Conservation (phyloP, 116 monocot genomes). For the Zostera marina region DNA sequence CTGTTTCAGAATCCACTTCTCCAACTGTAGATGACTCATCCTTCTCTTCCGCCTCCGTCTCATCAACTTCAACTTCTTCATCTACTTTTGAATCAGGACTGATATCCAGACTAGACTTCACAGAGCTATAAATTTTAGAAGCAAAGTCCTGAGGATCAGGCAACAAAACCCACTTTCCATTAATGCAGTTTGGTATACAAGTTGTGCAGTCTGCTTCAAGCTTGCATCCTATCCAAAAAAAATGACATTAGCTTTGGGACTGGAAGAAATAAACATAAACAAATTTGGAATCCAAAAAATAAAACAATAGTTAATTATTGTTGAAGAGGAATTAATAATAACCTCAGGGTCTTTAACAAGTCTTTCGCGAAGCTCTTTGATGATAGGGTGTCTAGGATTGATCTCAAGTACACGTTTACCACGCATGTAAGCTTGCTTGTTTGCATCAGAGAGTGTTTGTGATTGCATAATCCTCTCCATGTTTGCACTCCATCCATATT, state of each 20-base stretch:
- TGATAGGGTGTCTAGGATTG: slow-evolving; percentile 89
- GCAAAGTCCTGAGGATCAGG: slow-evolving; percentile 87
- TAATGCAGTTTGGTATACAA: slow-evolving; percentile 89
- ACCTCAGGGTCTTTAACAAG: slow-evolving; percentile 74
- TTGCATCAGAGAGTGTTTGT: slow-evolving; percentile 75
- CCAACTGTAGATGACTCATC: slow-evolving; percentile 16
- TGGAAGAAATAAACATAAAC: neutral
- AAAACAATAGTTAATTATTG: neutral
- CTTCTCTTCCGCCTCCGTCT: slow-evolving; percentile 27
- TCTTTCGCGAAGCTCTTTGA: slow-evolving; percentile 81
- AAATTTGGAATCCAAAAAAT: neutral
- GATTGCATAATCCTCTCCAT: slow-evolving; percentile 99
- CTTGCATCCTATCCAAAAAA: slow-evolving; percentile 45
- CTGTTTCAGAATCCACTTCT: neutral
- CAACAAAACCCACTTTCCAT: slow-evolving; percentile 94
- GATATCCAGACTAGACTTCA: slow-evolving; percentile 64
- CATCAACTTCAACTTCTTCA: slow-evolving; percentile 63
- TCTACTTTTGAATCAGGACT: slow-evolving; percentile 56
- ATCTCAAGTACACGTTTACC: slow-evolving; percentile 94
- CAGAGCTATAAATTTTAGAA: slow-evolving; percentile 56
- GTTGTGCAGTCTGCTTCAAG: slow-evolving; percentile 65
- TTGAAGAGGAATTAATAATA: neutral
- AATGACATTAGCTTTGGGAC: neutral
- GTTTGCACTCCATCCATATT: slow-evolving; percentile 94
- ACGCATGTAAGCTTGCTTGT: slow-evolving; percentile 76